phyloP scores from a whole-genome alignment of 2,329 filamentous ascomycete genomes.

The Monilinia fructigena region DNA sequence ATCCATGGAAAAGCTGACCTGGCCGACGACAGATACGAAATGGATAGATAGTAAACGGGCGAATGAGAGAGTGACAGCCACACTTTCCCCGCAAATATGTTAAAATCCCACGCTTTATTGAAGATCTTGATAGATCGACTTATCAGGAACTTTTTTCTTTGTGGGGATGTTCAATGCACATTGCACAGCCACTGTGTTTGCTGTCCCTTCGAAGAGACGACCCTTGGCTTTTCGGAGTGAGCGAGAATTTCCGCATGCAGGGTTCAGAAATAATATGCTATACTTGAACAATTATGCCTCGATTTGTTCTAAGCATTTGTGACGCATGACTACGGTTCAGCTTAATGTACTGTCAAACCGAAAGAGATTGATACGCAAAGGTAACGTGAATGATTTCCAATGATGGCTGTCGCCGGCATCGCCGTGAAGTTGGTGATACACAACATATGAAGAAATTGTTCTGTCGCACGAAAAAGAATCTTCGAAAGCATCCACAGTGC shows the following conservation, averaged over 20 bases:
- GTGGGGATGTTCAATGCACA: not conserved
- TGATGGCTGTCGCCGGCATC: slow-evolving; percentile 13
- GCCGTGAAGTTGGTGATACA: slow-evolving; percentile 17
- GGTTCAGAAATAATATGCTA: not conserved
- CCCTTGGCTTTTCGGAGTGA: slow-evolving; percentile 12
- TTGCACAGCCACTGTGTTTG: slow-evolving; percentile 18
- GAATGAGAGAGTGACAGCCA: slow-evolving; percentile 4
- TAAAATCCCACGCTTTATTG: not conserved
- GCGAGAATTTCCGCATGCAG: slow-evolving; percentile 14
- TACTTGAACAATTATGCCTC: not conserved
- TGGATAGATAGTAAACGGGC: not conserved
- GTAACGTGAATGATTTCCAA: slow-evolving; percentile 10
- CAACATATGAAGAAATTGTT: slow-evolving; percentile 6
- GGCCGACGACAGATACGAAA: not conserved
- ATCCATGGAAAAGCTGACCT: slow-evolving; percentile 10
- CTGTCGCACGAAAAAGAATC: slow-evolving; percentile 17
- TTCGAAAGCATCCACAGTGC: slow-evolving; percentile 1
- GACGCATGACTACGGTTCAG: slow-evolving; percentile 7
- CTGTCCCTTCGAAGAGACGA: not conserved
- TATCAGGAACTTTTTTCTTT: too few species aligned
- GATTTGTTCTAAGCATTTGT: not conserved
- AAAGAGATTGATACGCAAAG: not conserved
- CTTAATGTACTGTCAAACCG: not conserved
- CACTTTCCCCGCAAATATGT: not conserved
- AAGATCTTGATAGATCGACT: slow-evolving; percentile 5